Conservation (phyloP, 2,329 filamentous ascomycete species). For the Didymella keratinophila region DNA sequence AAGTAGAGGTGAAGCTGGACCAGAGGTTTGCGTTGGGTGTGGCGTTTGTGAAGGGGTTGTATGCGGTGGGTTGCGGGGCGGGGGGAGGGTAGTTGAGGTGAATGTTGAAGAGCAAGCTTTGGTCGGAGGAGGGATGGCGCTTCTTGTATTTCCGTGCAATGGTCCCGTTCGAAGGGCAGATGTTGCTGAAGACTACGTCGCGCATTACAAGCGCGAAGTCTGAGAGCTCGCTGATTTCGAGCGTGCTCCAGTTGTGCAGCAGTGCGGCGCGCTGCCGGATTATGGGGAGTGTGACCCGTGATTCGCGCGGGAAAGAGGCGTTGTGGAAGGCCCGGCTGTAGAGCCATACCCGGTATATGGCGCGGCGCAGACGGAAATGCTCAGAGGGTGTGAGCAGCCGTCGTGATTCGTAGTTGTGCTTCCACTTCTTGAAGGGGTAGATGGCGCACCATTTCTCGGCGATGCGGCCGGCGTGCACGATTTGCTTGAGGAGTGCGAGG, state of each 20-base stretch:
- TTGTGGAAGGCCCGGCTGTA: not conserved
- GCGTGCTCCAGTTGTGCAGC: not conserved
- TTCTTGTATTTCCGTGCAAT: not conserved
- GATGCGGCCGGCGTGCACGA: constrained; percentile 62
- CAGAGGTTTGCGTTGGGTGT: not conserved
- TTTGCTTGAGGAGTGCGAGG: constrained; percentile 51
- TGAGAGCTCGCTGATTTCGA: not conserved
- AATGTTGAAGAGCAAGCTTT: not conserved
- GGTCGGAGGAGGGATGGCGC: not conserved
- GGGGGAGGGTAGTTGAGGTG: not conserved
- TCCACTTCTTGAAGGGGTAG: constrained; percentile 71
- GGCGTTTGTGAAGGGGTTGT: not conserved
- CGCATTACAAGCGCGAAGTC: not conserved
- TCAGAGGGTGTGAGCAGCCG: constrained; percentile 55
- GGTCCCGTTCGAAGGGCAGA: not conserved
- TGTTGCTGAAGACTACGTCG: not conserved
- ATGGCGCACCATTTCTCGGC: constrained; percentile 67
- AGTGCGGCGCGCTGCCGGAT: not conserved
- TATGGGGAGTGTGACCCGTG: not conserved
- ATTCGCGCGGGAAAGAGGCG: not conserved
- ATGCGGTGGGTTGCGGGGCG: not conserved
- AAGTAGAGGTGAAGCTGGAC: not conserved
- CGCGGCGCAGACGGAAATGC: not conserved
- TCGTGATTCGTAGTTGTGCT: constrained; percentile 62
- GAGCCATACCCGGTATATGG: not conserved